Evolutionary conservation across 2,329 filamentous ascomycete species (phyloP), one percentile per base, ranked within the genome.

Genomic region (Trichoderma sp.): DNA sequence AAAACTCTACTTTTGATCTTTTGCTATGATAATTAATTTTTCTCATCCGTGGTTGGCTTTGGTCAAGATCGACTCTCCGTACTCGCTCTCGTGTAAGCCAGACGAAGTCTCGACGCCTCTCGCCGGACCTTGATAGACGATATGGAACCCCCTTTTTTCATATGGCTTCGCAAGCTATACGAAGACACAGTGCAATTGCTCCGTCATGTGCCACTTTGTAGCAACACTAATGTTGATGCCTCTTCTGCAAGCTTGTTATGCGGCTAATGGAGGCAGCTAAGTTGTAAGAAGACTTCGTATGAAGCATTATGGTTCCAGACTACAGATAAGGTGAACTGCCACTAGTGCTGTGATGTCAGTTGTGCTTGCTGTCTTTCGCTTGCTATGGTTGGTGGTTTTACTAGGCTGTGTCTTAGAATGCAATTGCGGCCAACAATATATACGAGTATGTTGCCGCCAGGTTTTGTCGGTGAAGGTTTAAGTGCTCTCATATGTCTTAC

Each of bases 341-440:
- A 46, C 66, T 68, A 68, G 51, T 26, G 13, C 34, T 55, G 66
- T 63, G 34, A 61, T 18, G 51, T 34, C 51, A 54, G 59, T 21
- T 49, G 66, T 63, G 37, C 28, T 51, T 60, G 59, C 21, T 34
- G 66, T 63, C 37, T 28, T 56, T 39, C 8, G 26, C 28, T 49
- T 16, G 49, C 26, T 18, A 16, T 56, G 49, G 65, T 60, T 68
- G 65, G 56, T 18, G 24, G 16, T 11, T 60, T 32, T 54, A n/a
- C 28, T 55, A 26, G 60, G 51, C 60, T 28, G 34, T 61, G 58
- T 55, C 58, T 68, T 49, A 26, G 24, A 43, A 52, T 13, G 28
- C 11, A 21, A n/a, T 21, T 51, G 24, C 39, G 34, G 43, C 52
- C 18, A 63, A 30, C n/a, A 51, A 52, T 43, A n/a, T 28, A 51